Evolutionary conservation across 1,139 yeast species (phyloP).

Genomic region (Debaryomyces nepalensis): DNA sequence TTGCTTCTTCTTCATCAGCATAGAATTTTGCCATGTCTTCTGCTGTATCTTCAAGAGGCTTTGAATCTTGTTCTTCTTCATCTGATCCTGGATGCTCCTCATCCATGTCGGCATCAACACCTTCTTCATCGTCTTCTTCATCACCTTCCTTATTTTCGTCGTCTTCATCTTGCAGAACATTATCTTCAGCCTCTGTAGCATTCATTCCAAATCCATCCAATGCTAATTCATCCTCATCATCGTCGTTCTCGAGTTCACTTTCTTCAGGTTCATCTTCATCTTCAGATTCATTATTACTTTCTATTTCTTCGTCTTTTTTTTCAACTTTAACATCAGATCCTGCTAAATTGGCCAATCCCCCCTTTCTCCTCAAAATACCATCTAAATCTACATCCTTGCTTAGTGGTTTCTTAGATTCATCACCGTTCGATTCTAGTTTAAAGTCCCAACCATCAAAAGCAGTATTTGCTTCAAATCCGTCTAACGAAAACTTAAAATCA

Average conservation of each 20-base stretch:
- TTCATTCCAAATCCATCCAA: constrained; percentile 75
- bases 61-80: constrained; percentile 28
- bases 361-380: constrained; percentile 79
- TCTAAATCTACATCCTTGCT: constrained; percentile 83
- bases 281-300: constrained; percentile 28
- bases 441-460: constrained; percentile 86
- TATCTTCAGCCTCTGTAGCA: constrained; percentile 29
- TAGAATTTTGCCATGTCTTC: constrained; percentile 73
- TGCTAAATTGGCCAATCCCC: constrained; percentile 66
- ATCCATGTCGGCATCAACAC: constrained; percentile 32
- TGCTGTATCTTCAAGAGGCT: constrained; percentile 60
- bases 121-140: constrained; percentile 31
- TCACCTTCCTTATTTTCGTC: constrained; percentile 24
- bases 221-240: constrained; percentile 58
- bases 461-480: constrained; percentile 53
- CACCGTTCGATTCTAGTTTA: constrained; percentile 49
- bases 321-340: constrained; percentile 35
- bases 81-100: constrained; percentile 28
- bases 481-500: constrained; percentile 69
- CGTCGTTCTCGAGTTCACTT: constrained; percentile 55
- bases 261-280: constrained; percentile 33
- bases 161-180: constrained; percentile 20
- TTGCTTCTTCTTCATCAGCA: constrained; percentile 58
- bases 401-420: constrained; percentile 20
- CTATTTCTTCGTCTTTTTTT: constrained; percentile 31